Percentiles rank a stretch among this genome's conserved stretches.
Conservation (phyloP, 2,329 filamentous ascomycete genomes). For the Aspergillus fumigatiaffinis region DNA sequence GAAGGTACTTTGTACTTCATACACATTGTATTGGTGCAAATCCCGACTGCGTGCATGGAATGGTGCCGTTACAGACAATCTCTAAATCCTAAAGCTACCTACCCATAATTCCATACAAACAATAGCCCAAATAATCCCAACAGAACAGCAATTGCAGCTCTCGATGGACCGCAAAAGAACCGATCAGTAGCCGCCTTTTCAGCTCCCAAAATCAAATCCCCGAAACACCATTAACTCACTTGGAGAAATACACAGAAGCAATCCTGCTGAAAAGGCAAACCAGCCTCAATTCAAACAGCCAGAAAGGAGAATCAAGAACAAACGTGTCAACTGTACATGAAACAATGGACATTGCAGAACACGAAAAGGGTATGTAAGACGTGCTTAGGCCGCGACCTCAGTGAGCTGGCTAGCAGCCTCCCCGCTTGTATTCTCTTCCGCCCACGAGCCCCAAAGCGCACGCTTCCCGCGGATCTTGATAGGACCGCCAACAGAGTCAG, state of each 20-base stretch:
- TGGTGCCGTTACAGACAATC: background rate
- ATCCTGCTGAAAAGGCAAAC: background rate
- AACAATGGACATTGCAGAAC: background rate
- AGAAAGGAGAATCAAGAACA: background rate
- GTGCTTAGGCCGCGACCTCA: conserved; percentile 20
- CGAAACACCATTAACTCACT: conserved; percentile 10
- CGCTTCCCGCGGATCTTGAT: conserved; percentile 86
- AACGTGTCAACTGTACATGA: background rate
- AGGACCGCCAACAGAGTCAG: conserved; percentile 67
- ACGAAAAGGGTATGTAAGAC: background rate
- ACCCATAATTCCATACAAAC: background rate
- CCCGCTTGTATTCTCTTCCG: conserved; percentile 61
- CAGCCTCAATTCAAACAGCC: background rate
- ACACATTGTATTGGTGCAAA: background rate
- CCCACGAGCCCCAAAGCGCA: conserved; percentile 96
- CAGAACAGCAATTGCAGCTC: background rate
- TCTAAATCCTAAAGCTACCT: background rate
- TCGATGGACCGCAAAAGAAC: background rate
- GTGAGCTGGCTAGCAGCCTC: conserved; percentile 38
- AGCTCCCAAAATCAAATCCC: conserved; percentile 2
- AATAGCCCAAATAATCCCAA: background rate
- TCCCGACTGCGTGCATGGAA: background rate
- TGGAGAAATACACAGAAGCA: conserved; percentile 4
- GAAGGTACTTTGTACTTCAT: background rate
- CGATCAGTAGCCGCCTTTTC: conserved; percentile 8